A percentile compares a stretch with the other conserved stretches of the same genome.
phyloP scores from a whole-genome alignment of 805 yeast species.

The Cyberlindnera lachancei region DNA sequence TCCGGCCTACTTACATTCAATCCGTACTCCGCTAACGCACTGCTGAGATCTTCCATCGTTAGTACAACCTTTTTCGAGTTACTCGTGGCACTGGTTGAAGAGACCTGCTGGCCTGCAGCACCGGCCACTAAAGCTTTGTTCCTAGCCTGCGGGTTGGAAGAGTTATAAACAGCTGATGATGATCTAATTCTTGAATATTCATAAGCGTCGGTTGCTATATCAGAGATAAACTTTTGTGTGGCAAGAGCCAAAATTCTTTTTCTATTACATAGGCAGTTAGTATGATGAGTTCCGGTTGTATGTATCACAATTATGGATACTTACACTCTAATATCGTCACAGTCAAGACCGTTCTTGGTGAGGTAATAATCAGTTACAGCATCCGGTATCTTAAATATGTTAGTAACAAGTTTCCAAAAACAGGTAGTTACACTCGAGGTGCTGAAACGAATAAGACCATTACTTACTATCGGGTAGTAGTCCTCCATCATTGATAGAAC shows the following conservation, averaged over 20 bases:
- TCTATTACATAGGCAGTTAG: constrained; percentile 1
- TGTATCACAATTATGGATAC: too few species aligned
- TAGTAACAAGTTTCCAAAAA: constrained; percentile 1
- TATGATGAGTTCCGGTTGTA: neutral
- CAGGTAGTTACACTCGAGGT: too few species aligned
- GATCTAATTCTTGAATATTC: constrained; percentile 91
- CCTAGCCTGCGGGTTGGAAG: constrained; percentile 79
- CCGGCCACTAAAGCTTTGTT: constrained; percentile 74
- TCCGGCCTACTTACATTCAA: constrained; percentile 87
- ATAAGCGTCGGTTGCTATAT: constrained; percentile 93
- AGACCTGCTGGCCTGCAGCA: constrained; percentile 35
- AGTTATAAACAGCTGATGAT: constrained; percentile 76
- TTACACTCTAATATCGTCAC: constrained; percentile 70
- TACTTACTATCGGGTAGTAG: constrained; percentile 64
- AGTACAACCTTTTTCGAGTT: constrained; percentile 74
- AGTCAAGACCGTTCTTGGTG: constrained; percentile 76
- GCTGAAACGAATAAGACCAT: neutral
- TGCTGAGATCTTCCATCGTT: constrained; percentile 88
- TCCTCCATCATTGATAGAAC: constrained; percentile 86
- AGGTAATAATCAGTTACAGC: constrained; percentile 91
- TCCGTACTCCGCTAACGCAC: constrained; percentile 90
- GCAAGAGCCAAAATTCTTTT: constrained; percentile 79
- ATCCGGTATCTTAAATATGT: constrained; percentile 59
- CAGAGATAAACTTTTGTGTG: constrained; percentile 91
- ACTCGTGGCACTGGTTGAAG: constrained; percentile 26